These are phyloP conservation scores for Pseudozyma tsukubaensis DNA, from an alignment of 1,284 basidiomycete species.

Conservation along the genomic window DNA sequence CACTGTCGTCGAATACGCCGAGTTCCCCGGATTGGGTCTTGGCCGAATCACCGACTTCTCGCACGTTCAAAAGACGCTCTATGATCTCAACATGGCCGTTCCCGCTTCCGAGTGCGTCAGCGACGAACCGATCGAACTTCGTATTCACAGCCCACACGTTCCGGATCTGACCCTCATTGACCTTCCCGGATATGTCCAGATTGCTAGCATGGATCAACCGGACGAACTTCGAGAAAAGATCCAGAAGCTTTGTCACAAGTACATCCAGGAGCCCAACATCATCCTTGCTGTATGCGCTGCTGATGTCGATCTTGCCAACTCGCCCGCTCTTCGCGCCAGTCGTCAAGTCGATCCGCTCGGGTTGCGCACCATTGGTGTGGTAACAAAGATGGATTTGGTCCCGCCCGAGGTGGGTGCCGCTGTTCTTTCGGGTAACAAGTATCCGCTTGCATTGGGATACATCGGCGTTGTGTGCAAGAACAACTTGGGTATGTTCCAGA, in stretches of 20 bases:
- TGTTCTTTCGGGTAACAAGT: slow-evolving; percentile 89
- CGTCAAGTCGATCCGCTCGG: slow-evolving; percentile 94
- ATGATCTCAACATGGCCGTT: slow-evolving; percentile 94
- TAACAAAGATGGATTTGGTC: slow-evolving; percentile 99
- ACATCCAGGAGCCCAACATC: slow-evolving; percentile 97
- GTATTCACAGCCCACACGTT: slow-evolving; percentile 93
- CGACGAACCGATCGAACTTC: slow-evolving; percentile 92
- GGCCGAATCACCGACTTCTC: slow-evolving; percentile 89
- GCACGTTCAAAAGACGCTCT: slow-evolving; percentile 89
- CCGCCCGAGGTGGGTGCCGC: slow-evolving; percentile 82
- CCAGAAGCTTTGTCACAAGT: slow-evolving; percentile 87
- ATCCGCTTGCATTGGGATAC: slow-evolving; percentile 96
- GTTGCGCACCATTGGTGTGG: slow-evolving; percentile 92
- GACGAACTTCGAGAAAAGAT: slow-evolving; percentile 95
- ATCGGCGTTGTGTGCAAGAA: slow-evolving; percentile 87
- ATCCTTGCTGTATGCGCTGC: slow-evolving; percentile 97
- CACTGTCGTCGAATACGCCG: slow-evolving; percentile 80
- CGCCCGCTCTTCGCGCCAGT: slow-evolving; percentile 91
- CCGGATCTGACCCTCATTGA: slow-evolving; percentile 98
- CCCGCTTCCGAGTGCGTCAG: slow-evolving; percentile 89
- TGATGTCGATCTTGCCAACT: slow-evolving; percentile 98
- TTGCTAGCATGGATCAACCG: slow-evolving; percentile 93
- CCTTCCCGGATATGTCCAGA: slow-evolving; percentile 96
- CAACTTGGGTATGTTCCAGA: slow-evolving; percentile 50
- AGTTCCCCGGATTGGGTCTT: slow-evolving; percentile 89